Evolutionary conservation across 495 filamentous ascomycete genomes (phyloP).

Genomic region (Annulohypoxylon maeteangense): DNA sequence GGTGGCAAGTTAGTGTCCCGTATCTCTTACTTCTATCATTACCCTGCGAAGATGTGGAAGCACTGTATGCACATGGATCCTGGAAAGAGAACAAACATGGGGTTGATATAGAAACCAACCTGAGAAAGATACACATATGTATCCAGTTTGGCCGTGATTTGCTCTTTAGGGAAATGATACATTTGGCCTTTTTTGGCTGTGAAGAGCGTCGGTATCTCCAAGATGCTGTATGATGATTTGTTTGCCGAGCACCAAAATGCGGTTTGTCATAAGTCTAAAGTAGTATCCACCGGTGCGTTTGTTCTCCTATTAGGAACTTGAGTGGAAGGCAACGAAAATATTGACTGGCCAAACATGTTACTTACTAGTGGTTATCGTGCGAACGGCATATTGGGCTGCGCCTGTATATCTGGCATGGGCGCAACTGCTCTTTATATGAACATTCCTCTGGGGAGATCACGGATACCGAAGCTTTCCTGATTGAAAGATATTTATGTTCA

Average conservation of each 20-base stretch:
- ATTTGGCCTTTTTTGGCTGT: neutral
- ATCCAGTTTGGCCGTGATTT: neutral
- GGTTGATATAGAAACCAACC: neutral
- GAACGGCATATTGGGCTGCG: neutral
- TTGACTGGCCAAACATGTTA: neutral
- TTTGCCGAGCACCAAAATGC: neutral
- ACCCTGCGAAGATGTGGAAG: neutral
- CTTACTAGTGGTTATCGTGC: neutral
- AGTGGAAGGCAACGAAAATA: neutral
- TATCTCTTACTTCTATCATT: neutral
- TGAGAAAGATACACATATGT: neutral
- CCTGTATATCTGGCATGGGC: no score
- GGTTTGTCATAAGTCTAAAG: neutral
- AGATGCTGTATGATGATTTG: neutral
- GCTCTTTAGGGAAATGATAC: neutral
- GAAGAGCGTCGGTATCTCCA: neutral
- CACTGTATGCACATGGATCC: neutral
- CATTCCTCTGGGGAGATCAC: neutral
- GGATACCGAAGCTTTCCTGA: neutral
- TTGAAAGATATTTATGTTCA: neutral
- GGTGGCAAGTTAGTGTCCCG: neutral
- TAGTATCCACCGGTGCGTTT: neutral
- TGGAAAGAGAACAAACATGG: slow-evolving; percentile 13
- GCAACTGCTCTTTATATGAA: no score
- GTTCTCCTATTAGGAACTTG: neutral